Evolutionary conservation across 345 rosid species (phyloP), one percentile per base, ranked within the genome.

Genomic region (Pugionium dolabratum): DNA sequence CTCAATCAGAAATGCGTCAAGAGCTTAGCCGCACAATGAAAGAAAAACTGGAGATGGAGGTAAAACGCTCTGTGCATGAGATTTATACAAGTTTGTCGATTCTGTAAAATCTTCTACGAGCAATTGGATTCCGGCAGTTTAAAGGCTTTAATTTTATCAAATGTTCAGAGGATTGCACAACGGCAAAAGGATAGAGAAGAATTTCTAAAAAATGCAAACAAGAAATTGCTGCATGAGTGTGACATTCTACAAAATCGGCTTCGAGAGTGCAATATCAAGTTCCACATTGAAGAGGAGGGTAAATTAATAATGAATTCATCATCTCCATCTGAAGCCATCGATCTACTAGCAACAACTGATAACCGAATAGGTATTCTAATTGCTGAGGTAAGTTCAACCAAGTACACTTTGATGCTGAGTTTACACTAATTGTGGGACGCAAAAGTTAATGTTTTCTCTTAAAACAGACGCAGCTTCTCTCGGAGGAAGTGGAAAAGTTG

Each of bases 11-110:
- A 65, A 57, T 88, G 75, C 88, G 79, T 76, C 83, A 79, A 53
- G 96, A 94, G 84, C 87, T 90, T 77, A 72, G 89, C 74, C 79
- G 78, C 51, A 66, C 83, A 72, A 78, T 90, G 82, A 94, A 85
- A 78, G 97, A 94, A 79, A 94, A 90, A 62, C 61, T 88, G 70
- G 96, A 88, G 76, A 67, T 82, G 63, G 99, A 94, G 96, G 99
- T 94, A 18, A 82, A 76, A 18, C 18, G 18, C 18, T 18, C 18
- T 18, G 18, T 18, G 18, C 18, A 18, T 18, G 18, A 18, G 18
- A 18, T 18, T 18, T 18, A 18, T 18, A 18, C 18, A 18, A 41
- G 49, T 50, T 48, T 44, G 33, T 29, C 39, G 35, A 10, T 25
- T 11, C n/a, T 36, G 29, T 2, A 8, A 33, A 42, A 9, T 30